These are phyloP conservation scores for Breviolum minutum DNA, from an alignment of 73 alveolate genomes.

Conservation along the genomic window DNA sequence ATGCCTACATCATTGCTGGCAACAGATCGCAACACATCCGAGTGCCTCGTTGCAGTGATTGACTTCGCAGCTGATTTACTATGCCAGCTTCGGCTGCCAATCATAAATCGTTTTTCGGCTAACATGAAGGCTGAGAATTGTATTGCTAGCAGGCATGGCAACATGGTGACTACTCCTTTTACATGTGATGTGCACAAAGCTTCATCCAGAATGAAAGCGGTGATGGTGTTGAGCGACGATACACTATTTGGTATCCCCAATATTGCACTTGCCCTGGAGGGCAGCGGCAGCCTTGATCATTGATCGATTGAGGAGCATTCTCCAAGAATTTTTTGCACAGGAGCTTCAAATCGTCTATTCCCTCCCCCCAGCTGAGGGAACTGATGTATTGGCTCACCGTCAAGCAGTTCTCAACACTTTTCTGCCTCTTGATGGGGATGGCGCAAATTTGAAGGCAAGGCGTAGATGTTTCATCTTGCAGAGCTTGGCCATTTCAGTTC, in stretches of 20 bases:
- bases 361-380: neutral
- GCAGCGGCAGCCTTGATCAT: neutral
- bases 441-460: neutral
- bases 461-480: neutral
- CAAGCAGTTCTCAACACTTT: neutral
- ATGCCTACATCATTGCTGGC: neutral
- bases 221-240: neutral
- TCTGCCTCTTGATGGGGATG: neutral
- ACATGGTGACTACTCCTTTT: neutral
- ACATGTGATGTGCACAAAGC: conserved; percentile 4
- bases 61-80: neutral
- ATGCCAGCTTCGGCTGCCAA: neutral
- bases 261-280: neutral
- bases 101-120: neutral
- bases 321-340: neutral
- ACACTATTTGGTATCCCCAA: neutral
- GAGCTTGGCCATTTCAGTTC: too few species aligned
- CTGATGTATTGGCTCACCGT: neutral
- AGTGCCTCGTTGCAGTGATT: neutral
- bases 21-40: neutral
- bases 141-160: neutral
- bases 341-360: neutral
- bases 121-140: neutral
- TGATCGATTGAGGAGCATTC: neutral
- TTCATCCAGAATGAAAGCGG: neutral